Base-by-base conservation (phyloP, 2,329 filamentous ascomycete species). In the Pseudogymnoascus sp. region DNA sequence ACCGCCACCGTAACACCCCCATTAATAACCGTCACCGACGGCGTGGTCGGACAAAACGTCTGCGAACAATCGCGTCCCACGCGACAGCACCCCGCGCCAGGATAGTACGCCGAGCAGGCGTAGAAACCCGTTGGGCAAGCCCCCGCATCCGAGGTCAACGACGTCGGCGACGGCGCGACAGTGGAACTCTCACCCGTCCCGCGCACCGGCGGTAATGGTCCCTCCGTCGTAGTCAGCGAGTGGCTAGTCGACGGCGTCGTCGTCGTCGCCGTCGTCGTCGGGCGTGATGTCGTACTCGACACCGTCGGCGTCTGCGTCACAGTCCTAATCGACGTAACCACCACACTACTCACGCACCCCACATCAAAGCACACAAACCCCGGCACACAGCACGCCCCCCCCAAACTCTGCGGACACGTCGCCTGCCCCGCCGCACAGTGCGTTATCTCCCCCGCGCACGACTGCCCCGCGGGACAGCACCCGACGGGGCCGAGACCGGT, bases 101-200 rank as follows among this genome's bases (percentile, higher is more conserved):
- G 79, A 64, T 93, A 91, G 65, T 87, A 86, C 1, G 93, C 93
- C 2, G 88, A 84, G 75, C 93, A 97, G 60, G 91, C 88, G 74
- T 96, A 96, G 79, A 93, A 97, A 2, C 93, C 93, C 0, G 88
- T 93, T 0, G 93, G 93, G 70, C 93, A 97, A 69, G 82, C 79
- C 33, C 75, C 75, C 15, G 71, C 68, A 4, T 68, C 72, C 59
- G 70, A 66, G 44, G 70, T 63, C 6, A 59, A n/a, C 11, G 62
- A 13, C 1, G 65, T 33, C 2, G 60, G 62, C 19, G 68, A 38
- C 31, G 64, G 33, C 53, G 73, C 68, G 0, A 78, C 72, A 11
- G 78, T 74, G 29, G 76, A 75, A 1, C 75, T 75, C 62, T 72
- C 66, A 63, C 72, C 72, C 11, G 78, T 81, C 2, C 80, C 82